A percentile compares a stretch with the other conserved stretches of the same genome.
Conservation (phyloP, 2,329 filamentous ascomycete genomes). For the Aspergillus latus region DNA sequence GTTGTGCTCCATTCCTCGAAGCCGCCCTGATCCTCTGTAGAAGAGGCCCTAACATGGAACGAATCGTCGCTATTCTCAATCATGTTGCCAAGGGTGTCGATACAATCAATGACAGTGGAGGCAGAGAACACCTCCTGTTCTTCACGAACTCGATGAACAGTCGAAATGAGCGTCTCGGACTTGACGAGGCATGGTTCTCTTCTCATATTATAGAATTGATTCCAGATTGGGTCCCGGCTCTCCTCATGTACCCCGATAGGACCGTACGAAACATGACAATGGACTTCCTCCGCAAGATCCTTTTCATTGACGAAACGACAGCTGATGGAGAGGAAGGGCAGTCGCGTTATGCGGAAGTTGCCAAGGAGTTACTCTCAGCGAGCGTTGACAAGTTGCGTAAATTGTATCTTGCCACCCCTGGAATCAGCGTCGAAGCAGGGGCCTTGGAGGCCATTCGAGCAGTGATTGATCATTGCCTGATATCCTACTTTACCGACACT, state of each 20-base stretch:
- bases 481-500: conserved; percentile 37
- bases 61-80: conserved; percentile 40
- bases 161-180: conserved; percentile 38
- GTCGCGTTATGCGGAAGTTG: conserved; percentile 29
- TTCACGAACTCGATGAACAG: conserved; percentile 54
- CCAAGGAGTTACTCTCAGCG: conserved; percentile 32
- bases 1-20: conserved; percentile 58
- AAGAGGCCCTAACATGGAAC: conserved; percentile 35
- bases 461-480: conserved; percentile 41
- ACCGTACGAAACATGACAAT: conserved; percentile 48
- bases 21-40: conserved; percentile 57
- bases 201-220: conserved; percentile 42
- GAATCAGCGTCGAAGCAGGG: conserved; percentile 35
- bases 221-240: conserved; percentile 51
- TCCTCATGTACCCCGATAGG: conserved; percentile 53
- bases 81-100: conserved; percentile 49
- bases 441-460: conserved; percentile 37
- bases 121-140: conserved; percentile 51
- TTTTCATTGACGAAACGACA: conserved; percentile 42
- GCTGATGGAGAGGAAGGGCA: conserved; percentile 30
- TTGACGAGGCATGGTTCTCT: conserved; percentile 36
- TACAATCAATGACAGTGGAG: conserved; percentile 50
- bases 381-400: conserved; percentile 37
- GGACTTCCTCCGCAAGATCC: conserved; percentile 42
- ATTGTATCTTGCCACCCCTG: conserved; percentile 29